Conservation (phyloP, 345 rosid species). For the Draba incana region DNA sequence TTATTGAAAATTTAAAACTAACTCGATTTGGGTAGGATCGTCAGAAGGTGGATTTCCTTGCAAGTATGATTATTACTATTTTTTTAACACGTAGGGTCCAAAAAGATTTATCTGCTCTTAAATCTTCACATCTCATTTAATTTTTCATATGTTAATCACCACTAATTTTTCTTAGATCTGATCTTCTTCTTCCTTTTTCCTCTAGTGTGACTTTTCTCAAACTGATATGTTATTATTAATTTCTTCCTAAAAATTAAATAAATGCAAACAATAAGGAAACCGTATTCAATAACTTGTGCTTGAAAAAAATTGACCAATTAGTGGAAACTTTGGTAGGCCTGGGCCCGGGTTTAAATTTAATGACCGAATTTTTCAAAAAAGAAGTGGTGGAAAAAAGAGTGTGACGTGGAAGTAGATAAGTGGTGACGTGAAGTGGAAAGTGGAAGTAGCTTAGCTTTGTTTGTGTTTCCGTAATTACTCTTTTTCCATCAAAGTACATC, state of each 20-base stretch:
- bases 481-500: constrained; percentile 38
- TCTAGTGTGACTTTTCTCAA: constrained; percentile 3
- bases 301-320: background rate
- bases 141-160: background rate
- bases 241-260: background rate
- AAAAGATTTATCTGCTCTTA: constrained; percentile 26
- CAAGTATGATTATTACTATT: background rate
- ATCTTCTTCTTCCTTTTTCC: background rate
- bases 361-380: constrained; percentile 9
- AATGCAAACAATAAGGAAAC: constrained; percentile 4
- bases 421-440: constrained; percentile 36
- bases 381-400: constrained; percentile 38
- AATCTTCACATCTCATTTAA: constrained; percentile 11
- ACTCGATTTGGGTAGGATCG: background rate
- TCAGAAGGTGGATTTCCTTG: constrained; percentile 13
- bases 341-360: constrained; percentile 28
- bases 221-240: constrained; percentile 22
- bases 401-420: constrained; percentile 45
- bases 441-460: constrained; percentile 24
- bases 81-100: constrained; percentile 24
- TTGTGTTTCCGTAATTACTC: constrained; percentile 14
- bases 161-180: background rate
- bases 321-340: constrained; percentile 31
- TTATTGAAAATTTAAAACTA: too few relatives aligned
- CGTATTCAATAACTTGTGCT: background rate